phyloP scores from a whole-genome alignment of 2,329 filamentous ascomycete genomes.

The Talaromyces sp. region DNA sequence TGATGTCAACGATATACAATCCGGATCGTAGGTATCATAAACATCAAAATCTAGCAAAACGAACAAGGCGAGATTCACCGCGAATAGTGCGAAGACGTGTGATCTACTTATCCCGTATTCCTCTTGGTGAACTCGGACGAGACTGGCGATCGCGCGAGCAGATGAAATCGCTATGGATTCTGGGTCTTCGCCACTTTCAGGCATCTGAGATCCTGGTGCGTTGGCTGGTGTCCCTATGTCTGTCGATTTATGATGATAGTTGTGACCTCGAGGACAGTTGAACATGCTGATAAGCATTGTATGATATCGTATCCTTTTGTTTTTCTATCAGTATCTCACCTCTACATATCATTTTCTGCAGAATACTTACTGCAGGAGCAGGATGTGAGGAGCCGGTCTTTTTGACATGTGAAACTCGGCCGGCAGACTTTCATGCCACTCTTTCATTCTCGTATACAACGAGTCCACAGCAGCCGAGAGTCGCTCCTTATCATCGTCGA shows the following conservation, averaged over 20 bases:
- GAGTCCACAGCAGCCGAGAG: constrained; percentile 26
- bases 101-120: constrained; percentile 35
- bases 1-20: constrained; percentile 34
- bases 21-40: constrained; percentile 33
- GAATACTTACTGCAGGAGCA: constrained; percentile 28
- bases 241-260: constrained; percentile 14
- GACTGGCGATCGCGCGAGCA: constrained; percentile 29
- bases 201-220: constrained; percentile 10
- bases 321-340: background rate
- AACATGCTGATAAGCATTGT: constrained; percentile 36
- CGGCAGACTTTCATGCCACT: constrained; percentile 32
- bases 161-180: constrained; percentile 26
- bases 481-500: constrained; percentile 9
- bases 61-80: constrained; percentile 38
- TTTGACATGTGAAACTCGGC: constrained; percentile 25
- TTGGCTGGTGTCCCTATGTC: background rate
- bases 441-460: constrained; percentile 29
- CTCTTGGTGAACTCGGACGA: constrained; percentile 30
- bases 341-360: background rate
- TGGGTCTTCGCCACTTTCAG: constrained; percentile 4
- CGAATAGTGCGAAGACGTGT: constrained; percentile 38
- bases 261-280: constrained; percentile 25
- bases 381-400: constrained; percentile 33
- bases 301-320: constrained; percentile 34
- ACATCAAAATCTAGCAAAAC: constrained; percentile 24